Evolutionary conservation across 345 rosid genomes (phyloP), one percentile per base, ranked within the genome.

Genomic region (Triadica sebifera): DNA sequence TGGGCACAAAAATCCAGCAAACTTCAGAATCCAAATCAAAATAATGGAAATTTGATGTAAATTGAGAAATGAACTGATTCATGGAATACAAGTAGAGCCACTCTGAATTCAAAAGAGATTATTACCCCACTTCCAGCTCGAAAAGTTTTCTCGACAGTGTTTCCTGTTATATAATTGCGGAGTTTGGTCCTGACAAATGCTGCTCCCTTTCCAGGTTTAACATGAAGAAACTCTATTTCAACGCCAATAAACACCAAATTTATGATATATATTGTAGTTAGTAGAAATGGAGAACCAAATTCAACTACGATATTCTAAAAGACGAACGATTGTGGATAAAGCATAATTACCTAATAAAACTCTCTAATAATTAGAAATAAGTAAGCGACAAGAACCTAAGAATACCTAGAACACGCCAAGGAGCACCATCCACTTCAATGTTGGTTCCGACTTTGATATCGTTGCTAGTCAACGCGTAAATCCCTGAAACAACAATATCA

Each of bases 151-250:
- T 94, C 98, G 15, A 94, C 97, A 1, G 97, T 91, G 86, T 86
- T 92, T 61, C 97, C 96, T 12, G 91, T 87, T 0, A 92, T 73
- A 61, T 87, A 94, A 72, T 89, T 92, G 19, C 92, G 85, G 78
- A 94, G 82, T 78, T 91, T 94, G 73, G 97, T 94, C 80, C 98
- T 87, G 80, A 94, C 97, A 84, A 94, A 94, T 6, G 98, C 98
- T 0, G 97, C 98, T 58, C 98, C 97, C 75, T 94, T 94, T 45
- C 98, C 98, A 53, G 98, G 95, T 75, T 94, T 92, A 34, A 94
- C 98, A 84, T 94, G 98, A 83, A 94, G 94, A 87, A 92, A 94
- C 85, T 94, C 97, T 94, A 73, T 75, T n/a, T 69, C 45, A 53
- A 16, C 6, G 34, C 53, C 53, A n/a, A n/a, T 41, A 6, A 41